Base-by-base conservation (phyloP, 495 filamentous ascomycete species). In the Hyaloscypha variabilis region DNA sequence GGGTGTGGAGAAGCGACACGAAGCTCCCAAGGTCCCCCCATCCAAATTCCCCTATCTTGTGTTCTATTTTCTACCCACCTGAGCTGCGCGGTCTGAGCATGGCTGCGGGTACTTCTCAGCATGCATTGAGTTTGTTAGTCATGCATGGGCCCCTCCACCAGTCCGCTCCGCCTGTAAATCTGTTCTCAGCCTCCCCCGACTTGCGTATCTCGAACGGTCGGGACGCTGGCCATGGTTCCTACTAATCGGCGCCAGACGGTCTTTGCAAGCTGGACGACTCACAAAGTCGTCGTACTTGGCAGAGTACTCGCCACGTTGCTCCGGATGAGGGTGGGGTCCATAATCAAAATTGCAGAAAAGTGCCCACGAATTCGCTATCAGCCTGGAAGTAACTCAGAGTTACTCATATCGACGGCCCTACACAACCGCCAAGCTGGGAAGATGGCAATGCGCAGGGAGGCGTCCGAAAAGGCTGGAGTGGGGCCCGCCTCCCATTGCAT, bases 131-230 rank as follows among this genome's bases (percentile, higher is more conserved):
- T 39, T n/a, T 39, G 17, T 24, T 65, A 39, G 63, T 63, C 39
- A 62, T 69, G 62, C 67, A 69, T 58, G 52, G 67, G 49, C 58
- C 60, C 36, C 30, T n/a, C n/a, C n/a, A n/a, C n/a, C n/a, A n/a
- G n/a, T n/a, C n/a, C n/a, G n/a, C n/a, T n/a, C n/a, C n/a, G n/a
- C n/a, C n/a, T 60, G 8, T 30, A 8, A 30, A 52, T 28, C 25
- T n/a, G 13, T 21, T 65, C 58, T 60, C 28, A 63, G 58, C 31
- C 28, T 54, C 30, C 19, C 53, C 46, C 34, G 39, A 52, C 11
- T 42, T 50, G 29, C 42, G 28, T 64, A 21, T 39, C 31, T 36
- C 19, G 25, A 28, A 24, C 51, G 6, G 51, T 25, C 51, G 51
- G 51, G 8, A 25, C 8, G 8, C 51, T 54, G 51, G 21, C 8